Evolutionary conservation across 1,284 basidiomycete genomes (phyloP), one percentile per base, ranked within the genome.

Genomic region (Irpex sp.): DNA sequence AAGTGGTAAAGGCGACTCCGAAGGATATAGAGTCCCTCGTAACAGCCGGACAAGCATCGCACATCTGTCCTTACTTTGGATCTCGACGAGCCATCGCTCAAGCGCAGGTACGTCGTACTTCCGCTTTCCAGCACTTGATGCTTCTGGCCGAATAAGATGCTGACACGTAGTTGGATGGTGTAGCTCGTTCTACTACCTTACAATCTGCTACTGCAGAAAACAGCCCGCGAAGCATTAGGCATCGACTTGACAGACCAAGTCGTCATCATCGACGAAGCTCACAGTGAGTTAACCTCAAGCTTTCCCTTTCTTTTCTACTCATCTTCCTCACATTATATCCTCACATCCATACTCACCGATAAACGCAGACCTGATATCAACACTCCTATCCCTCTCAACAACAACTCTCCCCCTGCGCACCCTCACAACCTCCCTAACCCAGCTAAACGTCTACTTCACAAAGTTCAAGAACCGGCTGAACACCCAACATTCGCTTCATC

Each of bases 21-120:
- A 94, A 92, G 72, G 96, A 98, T 68, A 98, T 99, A 5, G 97
- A 98, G 73, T 96, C 98, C 68, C 83, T 98, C 4, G 93, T 94
- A 0, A 74, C 76, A 8, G 78, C 89, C 3, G 96, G 97, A 6
- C 79, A 76, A 71, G 80, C 78, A 51, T 77, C 84, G 4, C 81
- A 89, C 57, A 89, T 87, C 1, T 99, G 97, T 72, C 95, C 96
- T 0, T 99, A 99, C 76, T 99, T 97, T 75, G 94, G 92, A 2
- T 92, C 94, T 4, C 81, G 97, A 55, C 81, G 85, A 59, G 94
- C 94, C 7, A 93, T 98, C 58, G 87, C 90, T 58, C 91, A 95
- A 73, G 94, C 97, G 35, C 92, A 98, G 80, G 94, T 94, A 65
- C 56, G 78, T 68, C 5, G 31, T 33, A 1, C 5, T 33, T 0